Conservation (phyloP, 2,329 filamentous ascomycete genomes). For the Cercospora zeae-maydis region DNA sequence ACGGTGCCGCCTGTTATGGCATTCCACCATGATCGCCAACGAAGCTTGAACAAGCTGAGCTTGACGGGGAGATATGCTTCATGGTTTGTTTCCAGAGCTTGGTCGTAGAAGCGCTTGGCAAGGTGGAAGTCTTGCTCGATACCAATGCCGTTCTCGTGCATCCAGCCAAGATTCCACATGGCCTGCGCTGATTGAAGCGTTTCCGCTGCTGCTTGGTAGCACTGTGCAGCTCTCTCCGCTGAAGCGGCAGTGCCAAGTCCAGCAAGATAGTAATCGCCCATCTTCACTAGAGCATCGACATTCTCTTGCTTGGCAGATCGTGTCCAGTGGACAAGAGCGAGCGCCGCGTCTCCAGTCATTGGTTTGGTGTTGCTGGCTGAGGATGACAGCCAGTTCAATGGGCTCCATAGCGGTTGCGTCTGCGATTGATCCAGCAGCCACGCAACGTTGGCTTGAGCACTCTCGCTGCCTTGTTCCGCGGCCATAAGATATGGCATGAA, state of each 20-base stretch:
- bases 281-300: conserved; percentile 90
- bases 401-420: conserved; percentile 20
- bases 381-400: conserved; percentile 18
- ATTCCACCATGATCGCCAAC: conserved; percentile 89
- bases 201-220: conserved; percentile 89
- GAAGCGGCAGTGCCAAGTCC: conserved; percentile 66
- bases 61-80: conserved; percentile 94
- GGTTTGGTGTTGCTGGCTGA: conserved; percentile 29
- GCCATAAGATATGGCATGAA: conserved; percentile 80
- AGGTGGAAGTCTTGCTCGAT: conserved; percentile 94
- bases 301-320: conserved; percentile 90
- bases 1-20: conserved; percentile 84
- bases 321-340: conserved; percentile 92
- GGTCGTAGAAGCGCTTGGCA: conserved; percentile 92
- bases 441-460: conserved; percentile 84
- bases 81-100: conserved; percentile 80
- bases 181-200: conserved; percentile 90
- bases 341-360: conserved; percentile 55
- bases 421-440: conserved; percentile 69
- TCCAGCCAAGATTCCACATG: conserved; percentile 96
- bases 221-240: conserved; percentile 82
- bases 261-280: conserved; percentile 93
- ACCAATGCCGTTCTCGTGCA: conserved; percentile 95
- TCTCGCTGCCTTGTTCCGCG: conserved; percentile 88
- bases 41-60: conserved; percentile 78